Base-by-base conservation (phyloP, 2,329 filamentous ascomycete species). In the Claviceps monticola region DNA sequence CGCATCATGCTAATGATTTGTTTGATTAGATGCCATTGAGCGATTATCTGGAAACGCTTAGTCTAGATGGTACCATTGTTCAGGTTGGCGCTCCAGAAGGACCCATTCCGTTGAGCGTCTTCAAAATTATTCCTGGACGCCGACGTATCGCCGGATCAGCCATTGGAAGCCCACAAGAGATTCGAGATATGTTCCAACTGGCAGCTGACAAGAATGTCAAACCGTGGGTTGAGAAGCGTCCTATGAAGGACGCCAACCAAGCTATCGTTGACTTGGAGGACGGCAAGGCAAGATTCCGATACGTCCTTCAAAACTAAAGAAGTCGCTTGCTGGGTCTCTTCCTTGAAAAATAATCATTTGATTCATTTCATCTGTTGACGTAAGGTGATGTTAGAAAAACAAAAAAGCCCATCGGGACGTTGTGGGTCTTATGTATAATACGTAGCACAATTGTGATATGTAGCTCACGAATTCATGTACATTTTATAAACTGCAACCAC, bases 1-100 rank as follows among this genome's bases (percentile, higher is more conserved):
- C 17, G 17, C 46, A 34, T 39, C 17, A 29, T 34, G 44, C 29
- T 51, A 46, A 53, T 29, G 9, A 3, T n/a, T 4, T 8, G 29
- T 7, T n/a, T 5, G 9, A 45, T 19, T 11, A 62, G 53, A 82
- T 86, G 78, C 82, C 82, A 0, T 61, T 86, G 23, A 63, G 67
- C 49, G 67, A 76, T 46, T 87, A 86, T 64, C 66, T 87, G 53
- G 62, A 68, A 21, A 68, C 86, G 9, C 69, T 87, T 26, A 71
- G 74, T 54, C 64, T 72, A 2, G 73, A 79, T 49, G 83, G 83
- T 14, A 73, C 73, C 3, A 79, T 85, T 57, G 75, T 86, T 45
- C 80, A 84, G 63, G 74, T 87, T 45, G 83, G 83, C 51, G 59
- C 49, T 42, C 60, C 61, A 26, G 61, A 61, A 29, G 57, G 52